A percentile compares a stretch with the other conserved stretches of the same genome.
phyloP scores from a whole-genome alignment of 768 basidiomycete species.

The Dacryopinax spathularia region DNA sequence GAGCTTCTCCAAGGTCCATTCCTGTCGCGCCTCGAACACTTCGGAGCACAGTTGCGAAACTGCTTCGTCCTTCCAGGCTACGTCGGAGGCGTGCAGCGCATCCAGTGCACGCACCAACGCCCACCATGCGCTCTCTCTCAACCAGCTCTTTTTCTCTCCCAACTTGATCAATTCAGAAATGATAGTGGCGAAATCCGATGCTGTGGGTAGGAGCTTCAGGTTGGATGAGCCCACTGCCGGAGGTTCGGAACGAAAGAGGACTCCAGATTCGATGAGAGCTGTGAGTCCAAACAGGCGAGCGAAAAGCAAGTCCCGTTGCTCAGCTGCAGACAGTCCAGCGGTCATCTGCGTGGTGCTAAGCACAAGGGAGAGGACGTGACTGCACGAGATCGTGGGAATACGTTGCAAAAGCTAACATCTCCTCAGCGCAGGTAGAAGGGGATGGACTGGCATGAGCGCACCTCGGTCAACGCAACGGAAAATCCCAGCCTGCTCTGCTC shows the following conservation, averaged over 20 bases:
- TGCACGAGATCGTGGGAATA: constrained; percentile 59
- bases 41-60: constrained; percentile 35
- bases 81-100: constrained; percentile 40
- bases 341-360: constrained; percentile 54
- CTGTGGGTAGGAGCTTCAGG: constrained; percentile 28
- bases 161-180: constrained; percentile 48
- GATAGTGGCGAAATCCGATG: constrained; percentile 43
- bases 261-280: constrained; percentile 69
- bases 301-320: constrained; percentile 85
- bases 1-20: constrained; percentile 83
- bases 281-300: constrained; percentile 84
- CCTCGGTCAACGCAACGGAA: constrained; percentile 90
- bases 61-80: constrained; percentile 59
- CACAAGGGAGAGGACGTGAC: constrained; percentile 63
- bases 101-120: constrained; percentile 51
- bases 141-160: constrained; percentile 77
- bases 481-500: constrained; percentile 92
- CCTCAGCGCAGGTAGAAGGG: constrained; percentile 4
- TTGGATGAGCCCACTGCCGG: neutral
- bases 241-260: constrained; percentile 50
- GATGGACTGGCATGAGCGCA: constrained; percentile 25
- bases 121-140: constrained; percentile 87
- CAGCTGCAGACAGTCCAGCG: constrained; percentile 72
- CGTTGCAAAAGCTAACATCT: constrained; percentile 55
- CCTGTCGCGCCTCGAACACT: constrained; percentile 38